Conservation (phyloP, 2,329 filamentous ascomycete genomes). For the Alternaria infectoria region DNA sequence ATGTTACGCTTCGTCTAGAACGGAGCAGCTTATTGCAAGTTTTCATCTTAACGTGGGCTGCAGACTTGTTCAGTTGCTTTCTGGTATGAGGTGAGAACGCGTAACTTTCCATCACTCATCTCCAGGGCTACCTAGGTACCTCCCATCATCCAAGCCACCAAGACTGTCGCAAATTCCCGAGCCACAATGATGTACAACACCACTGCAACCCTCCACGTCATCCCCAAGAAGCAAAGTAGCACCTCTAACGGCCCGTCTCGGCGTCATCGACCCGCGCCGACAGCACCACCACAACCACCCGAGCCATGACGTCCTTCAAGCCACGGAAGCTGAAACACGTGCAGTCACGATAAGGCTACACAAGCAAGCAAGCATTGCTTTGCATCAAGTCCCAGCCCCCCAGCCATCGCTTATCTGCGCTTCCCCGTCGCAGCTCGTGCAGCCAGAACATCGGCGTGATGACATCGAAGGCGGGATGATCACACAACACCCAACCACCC, state of each 20-base stretch:
- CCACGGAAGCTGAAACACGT: conserved; percentile 8
- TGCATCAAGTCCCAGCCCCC: background rate
- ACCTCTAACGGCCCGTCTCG: conserved; percentile 10
- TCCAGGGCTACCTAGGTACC: background rate
- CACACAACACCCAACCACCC: background rate
- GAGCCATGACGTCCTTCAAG: conserved; percentile 2
- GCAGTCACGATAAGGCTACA: background rate
- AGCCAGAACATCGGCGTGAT: conserved; percentile 1
- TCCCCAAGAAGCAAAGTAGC: background rate
- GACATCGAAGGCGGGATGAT: conserved; percentile 6
- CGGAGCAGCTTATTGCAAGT: background rate
- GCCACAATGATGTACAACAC: background rate
- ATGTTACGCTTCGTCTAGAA: background rate
- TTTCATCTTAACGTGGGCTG: fast-evolving
- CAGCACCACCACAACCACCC: background rate
- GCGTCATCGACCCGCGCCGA: conserved; percentile 5
- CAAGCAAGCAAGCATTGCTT: background rate
- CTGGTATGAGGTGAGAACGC: background rate
- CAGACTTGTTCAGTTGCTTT: background rate
- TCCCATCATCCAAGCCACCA: background rate
- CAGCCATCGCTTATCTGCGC: conserved; percentile 5
- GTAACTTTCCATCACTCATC: background rate
- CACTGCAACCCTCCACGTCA: conserved; percentile 4
- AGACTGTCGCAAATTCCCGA: background rate
- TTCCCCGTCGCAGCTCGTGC: background rate